Evolutionary conservation across 108 stramenopile species (phyloP), one percentile per base, ranked within the genome.

Genomic region (Heterococcus sp.): DNA sequence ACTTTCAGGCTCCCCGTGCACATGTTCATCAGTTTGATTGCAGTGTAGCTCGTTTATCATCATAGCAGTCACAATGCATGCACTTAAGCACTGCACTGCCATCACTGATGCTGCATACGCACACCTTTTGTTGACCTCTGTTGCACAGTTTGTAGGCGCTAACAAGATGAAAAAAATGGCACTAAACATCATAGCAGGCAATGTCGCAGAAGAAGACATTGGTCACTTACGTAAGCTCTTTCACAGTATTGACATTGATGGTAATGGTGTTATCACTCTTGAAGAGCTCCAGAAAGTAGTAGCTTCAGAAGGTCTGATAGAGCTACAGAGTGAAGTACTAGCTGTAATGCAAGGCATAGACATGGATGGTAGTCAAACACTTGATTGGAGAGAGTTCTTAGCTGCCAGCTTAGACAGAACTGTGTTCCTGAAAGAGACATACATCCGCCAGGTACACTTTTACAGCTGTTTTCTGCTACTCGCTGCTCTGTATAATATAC

Each of bases 151-250:
- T 76, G 72, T 84, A 14, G 84, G 78, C 3, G 82, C 82, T n/a
- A 85, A 85, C 67, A 77, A 78, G 33, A 32, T 85, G 11, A 85
- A 85, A 40, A 84, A 74, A 21, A 33, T 84, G n/a, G 85, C 85
- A 2, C 83, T 85, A 1, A 80, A 78, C 72, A 76, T 85, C 71
- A 85, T 85, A 27, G 85, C 75, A 36, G 58, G 66, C 31, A 66
- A 76, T 32, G 33, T 76, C 33, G 38, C 75, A 2, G 75, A 76
- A 68, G 66, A 66, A 34, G 75, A 76, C 21, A 31, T 76, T 21
- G 35, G 38, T 0, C 72, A 73, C 26, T 2, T 76, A 68, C 68
- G 33, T 28, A 5, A 37, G 67, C 11, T 35, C 35, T 76, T 76
- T 21, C 82, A 36, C 73, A 69, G 68, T 21, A 34, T 84, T 21